Conservation (phyloP, 768 basidiomycete genomes). For the Lactarius evosmus region DNA sequence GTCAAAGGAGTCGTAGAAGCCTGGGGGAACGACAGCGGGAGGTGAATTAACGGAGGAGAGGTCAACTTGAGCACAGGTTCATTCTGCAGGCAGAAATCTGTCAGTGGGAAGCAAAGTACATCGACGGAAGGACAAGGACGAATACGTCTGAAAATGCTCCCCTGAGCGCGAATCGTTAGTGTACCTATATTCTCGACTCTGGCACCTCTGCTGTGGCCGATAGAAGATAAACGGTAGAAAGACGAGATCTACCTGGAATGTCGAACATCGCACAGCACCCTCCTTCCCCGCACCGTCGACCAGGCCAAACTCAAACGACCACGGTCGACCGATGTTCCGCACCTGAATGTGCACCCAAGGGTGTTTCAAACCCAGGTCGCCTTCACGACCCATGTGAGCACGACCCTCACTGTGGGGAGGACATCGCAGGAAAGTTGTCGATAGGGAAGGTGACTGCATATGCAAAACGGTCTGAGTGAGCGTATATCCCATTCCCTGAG, state of each 20-base stretch:
- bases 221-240: constrained; percentile 27
- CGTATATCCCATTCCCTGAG: constrained; percentile 36
- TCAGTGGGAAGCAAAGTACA: constrained; percentile 1
- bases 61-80: constrained; percentile 48
- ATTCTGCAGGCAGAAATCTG: constrained; percentile 42
- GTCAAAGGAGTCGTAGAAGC: constrained; percentile 57
- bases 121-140: constrained; percentile 1
- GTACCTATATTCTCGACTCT: neutral
- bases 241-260: constrained; percentile 63
- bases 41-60: constrained; percentile 58
- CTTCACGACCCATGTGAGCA: constrained; percentile 19
- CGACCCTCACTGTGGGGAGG: constrained; percentile 39
- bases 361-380: constrained; percentile 57
- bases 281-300: constrained; percentile 58
- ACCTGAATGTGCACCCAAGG: constrained; percentile 77
- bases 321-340: constrained; percentile 61
- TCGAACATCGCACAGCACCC: constrained; percentile 66
- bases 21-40: constrained; percentile 65
- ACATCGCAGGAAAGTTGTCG: constrained; percentile 63
- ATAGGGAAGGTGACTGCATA: constrained; percentile 72
- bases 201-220: constrained; percentile 1
- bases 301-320: constrained; percentile 74
- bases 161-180: neutral
- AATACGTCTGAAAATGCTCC: constrained; percentile 7
- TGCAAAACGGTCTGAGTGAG: constrained; percentile 72